Conservation (phyloP, 352 stramenopile species). For the Globisporangium cederbergense region DNA sequence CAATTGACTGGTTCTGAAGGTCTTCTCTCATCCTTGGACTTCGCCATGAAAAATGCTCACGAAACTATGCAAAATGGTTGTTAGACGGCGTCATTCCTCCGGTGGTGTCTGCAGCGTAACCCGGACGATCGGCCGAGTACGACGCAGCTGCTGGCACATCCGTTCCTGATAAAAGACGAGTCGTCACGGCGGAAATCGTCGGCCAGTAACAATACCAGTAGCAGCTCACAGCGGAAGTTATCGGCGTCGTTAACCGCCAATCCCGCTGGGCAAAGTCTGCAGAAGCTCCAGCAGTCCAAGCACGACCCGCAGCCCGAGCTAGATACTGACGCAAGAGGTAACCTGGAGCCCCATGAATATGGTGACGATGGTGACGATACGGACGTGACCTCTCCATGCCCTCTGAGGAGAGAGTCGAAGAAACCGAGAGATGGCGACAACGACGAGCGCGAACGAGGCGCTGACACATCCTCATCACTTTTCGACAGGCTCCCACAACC, state of each 20-base stretch:
- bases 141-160: conserved; percentile 86
- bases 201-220: conserved; percentile 6
- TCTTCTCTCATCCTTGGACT: no score
- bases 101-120: conserved; percentile 61
- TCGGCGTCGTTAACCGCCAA: conserved; percentile 7
- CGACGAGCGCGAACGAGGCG: conserved; percentile 17
- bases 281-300: conserved; percentile 5
- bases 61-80: no score
- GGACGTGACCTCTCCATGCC: not conserved
- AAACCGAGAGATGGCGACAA: conserved; percentile 9
- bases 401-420: not conserved
- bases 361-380: not conserved
- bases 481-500: not conserved
- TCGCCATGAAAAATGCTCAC: no score
- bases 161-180: conserved; percentile 70
- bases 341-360: not conserved
- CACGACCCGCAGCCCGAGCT: not conserved
- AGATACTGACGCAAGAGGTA: not conserved
- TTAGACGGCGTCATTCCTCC: conserved; percentile 56
- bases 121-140: conserved; percentile 79
- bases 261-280: not conserved
- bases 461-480: not conserved
- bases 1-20: not conserved
- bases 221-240: conserved; percentile 6
- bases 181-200: not conserved